These are phyloP conservation scores for Polygonum maritimum DNA, from an alignment of 148 eudicot genomes.

Conservation along the genomic window DNA sequence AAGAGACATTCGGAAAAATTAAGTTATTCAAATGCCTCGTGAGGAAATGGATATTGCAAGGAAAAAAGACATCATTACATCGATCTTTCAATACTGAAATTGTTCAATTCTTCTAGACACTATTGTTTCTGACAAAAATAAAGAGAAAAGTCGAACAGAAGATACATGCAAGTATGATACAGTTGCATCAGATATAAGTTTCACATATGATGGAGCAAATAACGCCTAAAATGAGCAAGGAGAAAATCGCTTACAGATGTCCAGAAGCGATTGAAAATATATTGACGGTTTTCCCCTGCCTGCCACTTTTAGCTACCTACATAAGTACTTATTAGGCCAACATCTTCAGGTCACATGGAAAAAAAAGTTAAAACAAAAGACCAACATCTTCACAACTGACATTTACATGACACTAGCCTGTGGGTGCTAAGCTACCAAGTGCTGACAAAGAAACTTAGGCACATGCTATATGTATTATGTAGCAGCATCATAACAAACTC, in stretches of 20 bases:
- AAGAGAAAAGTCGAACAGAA: background rate
- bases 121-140: background rate
- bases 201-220: background rate
- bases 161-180: background rate
- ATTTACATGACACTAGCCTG: background rate
- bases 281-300: conserved; percentile 75
- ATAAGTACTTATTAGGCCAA: conserved; percentile 14
- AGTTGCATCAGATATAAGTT: background rate
- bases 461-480: background rate
- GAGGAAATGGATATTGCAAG: background rate
- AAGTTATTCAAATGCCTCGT: background rate
- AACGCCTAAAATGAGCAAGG: conserved; percentile 1
- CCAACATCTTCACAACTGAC: background rate
- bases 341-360: background rate
- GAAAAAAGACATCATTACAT: background rate
- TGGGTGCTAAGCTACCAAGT: background rate
- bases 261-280: conserved; percentile 97
- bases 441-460: background rate
- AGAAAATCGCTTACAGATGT: conserved; percentile 65
- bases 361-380: background rate
- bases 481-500: background rate
- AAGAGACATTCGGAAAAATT: background rate
- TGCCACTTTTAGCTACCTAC: conserved; percentile 43
- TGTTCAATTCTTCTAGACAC: background rate
- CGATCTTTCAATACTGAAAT: background rate